Evolutionary conservation across 345 rosid species (phyloP).

Genomic region (Lenwebbia sp.): DNA sequence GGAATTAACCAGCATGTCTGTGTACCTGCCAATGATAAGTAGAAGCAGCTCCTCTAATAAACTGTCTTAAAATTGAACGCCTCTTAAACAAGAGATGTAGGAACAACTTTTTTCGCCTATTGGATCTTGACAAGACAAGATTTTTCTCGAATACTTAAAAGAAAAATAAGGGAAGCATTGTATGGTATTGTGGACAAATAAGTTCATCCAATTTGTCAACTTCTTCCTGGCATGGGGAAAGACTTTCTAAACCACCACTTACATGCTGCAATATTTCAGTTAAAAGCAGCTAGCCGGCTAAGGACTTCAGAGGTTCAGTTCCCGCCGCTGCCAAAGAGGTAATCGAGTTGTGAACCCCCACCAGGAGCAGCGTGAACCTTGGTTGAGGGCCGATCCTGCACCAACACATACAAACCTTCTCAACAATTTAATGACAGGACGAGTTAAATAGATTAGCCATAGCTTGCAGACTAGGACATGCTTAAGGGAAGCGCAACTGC

Average conservation of each 20-base stretch:
- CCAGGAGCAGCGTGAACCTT: constrained; percentile 13
- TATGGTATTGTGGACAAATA: neutral
- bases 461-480: neutral
- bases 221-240: neutral
- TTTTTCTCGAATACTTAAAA: neutral
- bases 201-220: neutral
- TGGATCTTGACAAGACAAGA: neutral
- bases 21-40: neutral
- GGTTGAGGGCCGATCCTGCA: constrained; percentile 12
- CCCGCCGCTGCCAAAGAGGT: constrained; percentile 5
- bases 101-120: neutral
- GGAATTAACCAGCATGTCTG: neutral
- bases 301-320: neutral
- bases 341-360: constrained; percentile 6
- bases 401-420: neutral
- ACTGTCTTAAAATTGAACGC: neutral
- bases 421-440: neutral
- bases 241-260: neutral
- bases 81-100: neutral
- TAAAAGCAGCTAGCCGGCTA: neutral
- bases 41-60: neutral
- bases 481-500: neutral
- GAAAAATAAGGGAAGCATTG: neutral
- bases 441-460: neutral
- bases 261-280: neutral